phyloP scores from a whole-genome alignment of 768 basidiomycete genomes.

The Xerocomus brunneocitrinus region DNA sequence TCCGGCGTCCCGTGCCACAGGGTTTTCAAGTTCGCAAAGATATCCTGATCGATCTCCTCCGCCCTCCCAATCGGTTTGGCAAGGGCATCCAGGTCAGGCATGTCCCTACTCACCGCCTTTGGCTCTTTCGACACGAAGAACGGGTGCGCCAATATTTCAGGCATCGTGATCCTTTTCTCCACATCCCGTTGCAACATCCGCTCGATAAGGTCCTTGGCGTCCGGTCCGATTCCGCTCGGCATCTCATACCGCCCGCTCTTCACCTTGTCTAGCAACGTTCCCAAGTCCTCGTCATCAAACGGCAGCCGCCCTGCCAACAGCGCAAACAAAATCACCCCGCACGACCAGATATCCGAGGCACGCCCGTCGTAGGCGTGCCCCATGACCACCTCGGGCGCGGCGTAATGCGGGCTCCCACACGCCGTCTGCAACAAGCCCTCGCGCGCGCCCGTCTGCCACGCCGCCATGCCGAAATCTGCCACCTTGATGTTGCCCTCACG shows the following conservation, averaged over 20 bases:
- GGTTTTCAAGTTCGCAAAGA: conserved; percentile 84
- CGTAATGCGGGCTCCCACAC: conserved; percentile 94
- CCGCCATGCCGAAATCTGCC: conserved; percentile 97
- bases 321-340: conserved; percentile 89
- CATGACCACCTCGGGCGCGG: conserved; percentile 85
- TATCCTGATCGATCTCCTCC: conserved; percentile 79
- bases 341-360: conserved; percentile 94
- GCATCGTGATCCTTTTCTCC: conserved; percentile 73
- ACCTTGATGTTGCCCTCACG: conserved; percentile 84
- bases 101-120: conserved; percentile 36
- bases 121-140: conserved; percentile 63
- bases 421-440: conserved; percentile 68
- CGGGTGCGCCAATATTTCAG: conserved; percentile 73
- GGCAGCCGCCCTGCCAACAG: conserved; percentile 85
- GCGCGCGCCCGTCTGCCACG: conserved; percentile 68
- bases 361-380: conserved; percentile 82
- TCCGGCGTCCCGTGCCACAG: conserved; percentile 86
- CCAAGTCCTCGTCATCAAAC: conserved; percentile 86
- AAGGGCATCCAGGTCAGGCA: conserved; percentile 63
- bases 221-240: conserved; percentile 62
- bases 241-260: conserved; percentile 68
- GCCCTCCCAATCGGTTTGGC: conserved; percentile 59
- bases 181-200: conserved; percentile 80
- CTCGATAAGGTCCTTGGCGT: conserved; percentile 71
- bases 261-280: conserved; percentile 76